These are phyloP conservation scores for Stylonectria norvegica DNA, from an alignment of 2,329 filamentous ascomycete species.

Conservation along the genomic window DNA sequence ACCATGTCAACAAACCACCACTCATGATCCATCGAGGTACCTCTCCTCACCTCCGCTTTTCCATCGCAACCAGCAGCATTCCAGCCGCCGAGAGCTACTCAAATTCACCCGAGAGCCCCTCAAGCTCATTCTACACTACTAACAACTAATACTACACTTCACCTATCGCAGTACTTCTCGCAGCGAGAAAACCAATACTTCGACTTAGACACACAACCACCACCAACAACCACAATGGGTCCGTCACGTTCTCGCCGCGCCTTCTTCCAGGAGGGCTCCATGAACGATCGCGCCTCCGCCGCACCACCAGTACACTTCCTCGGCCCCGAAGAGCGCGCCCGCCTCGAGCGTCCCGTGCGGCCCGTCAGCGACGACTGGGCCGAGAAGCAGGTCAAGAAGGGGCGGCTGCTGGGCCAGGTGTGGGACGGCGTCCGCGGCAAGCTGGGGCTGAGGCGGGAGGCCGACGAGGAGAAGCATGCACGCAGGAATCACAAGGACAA, in stretches of 20 bases:
- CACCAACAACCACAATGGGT: conserved; percentile 29
- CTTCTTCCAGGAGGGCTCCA: conserved; percentile 74
- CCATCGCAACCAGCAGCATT: no score
- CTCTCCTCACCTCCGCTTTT: neutral
- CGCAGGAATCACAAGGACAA: conserved; percentile 18
- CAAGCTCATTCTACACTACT: no score
- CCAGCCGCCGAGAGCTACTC: no score
- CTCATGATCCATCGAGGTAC: neutral
- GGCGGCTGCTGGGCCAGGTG: conserved; percentile 34
- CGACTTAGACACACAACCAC: no score
- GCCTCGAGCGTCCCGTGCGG: conserved; percentile 26
- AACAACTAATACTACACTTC: no score
- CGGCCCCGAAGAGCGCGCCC: conserved; percentile 36
- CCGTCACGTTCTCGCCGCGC: conserved; percentile 33
- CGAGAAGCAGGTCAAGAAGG: conserved; percentile 30
- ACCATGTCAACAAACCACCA: neutral
- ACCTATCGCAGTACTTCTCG: no score
- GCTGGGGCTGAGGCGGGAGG: conserved; percentile 29
- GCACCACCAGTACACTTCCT: conserved; percentile 68
- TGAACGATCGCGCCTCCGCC: conserved; percentile 75
- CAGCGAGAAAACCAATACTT: no score
- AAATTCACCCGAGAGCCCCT: no score
- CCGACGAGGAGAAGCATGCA: conserved; percentile 24
- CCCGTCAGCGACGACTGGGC: conserved; percentile 31
- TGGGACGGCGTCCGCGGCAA: conserved; percentile 38